Base-by-base conservation (phyloP, 345 rosid genomes). In the Stellera chamaejasme region DNA sequence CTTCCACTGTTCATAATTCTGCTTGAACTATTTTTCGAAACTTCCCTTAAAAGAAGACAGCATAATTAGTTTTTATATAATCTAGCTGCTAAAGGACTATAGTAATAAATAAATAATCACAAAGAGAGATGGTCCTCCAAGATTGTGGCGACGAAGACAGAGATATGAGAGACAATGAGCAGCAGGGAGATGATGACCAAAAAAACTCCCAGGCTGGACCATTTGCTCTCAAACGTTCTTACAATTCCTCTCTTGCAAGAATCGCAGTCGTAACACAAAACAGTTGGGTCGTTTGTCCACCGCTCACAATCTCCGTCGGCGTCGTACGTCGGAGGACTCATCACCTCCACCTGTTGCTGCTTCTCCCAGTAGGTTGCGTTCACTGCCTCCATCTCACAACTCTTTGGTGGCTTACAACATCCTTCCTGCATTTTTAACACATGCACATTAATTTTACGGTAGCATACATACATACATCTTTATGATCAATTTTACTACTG, bases 141-240 rank as follows among this genome's bases (percentile, higher is more conserved):
- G 67, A 79, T 78, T 11, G 83, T 65, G 14, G 76, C 77, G 52
- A 86, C 23, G 66, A 89, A 89, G 39, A 89, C 46, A n/a, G 72
- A 60, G 14, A 86, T 41, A 41, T 86, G 95, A 56, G 79, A 68
- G 42, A 67, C 45, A 63, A 77, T 76, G 69, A 86, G 92, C 36
- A 89, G 52, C n/a, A 82, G 49, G 1, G 82, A 52, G 56, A 83
- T 83, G 13, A 80, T 52, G 19, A 75, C 77, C 44, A 83, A 63
- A 61, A 89, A 82, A 43, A 80, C 26, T 27, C 97, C 97, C 0
- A 89, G 79, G 51, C 65, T 82, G 84, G 73, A 60, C 97, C 97
- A 86, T 72, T 82, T 89, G 71, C 59, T 65, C 41, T 76, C 56
- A 47, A 86, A 48, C 5, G 74, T 69, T 52, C 45, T 75, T 11